Base-by-base conservation (phyloP, 345 rosid genomes). In the Hevea brasiliensis region DNA sequence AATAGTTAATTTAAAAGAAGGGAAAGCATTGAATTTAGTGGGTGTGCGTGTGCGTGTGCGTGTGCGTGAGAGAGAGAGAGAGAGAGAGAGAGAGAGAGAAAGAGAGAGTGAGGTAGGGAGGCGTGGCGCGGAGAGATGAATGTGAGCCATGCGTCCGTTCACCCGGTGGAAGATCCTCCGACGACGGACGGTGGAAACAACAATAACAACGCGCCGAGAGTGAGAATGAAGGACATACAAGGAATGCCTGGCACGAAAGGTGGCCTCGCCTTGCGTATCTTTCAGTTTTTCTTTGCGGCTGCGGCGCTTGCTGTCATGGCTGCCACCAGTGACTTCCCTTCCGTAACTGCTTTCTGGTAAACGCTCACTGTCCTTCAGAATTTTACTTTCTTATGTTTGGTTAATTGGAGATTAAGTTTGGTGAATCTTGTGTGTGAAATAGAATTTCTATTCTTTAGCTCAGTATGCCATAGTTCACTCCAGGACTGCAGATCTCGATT, bases 101-200 rank as follows among this genome's bases (percentile, higher is more conserved):
- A 75, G 73, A 76, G 75, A 76, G 37, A 32, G 37, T 2, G 37
- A 32, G 37, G 37, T 2, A 32, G 37, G 37, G 37, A 32, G 37
- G 37, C 37, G 2, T 32, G 37, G 37, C 37, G 37, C 37, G 37
- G 37, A 32, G 90, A 82, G 84, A 95, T 95, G 98, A 92, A 71
- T 77, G 90, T 85, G 88, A 90, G 98, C 86, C 93, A 89, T 81
- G 92, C 96, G 24, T 82, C 92, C 72, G 82, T 81, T 82, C 92
- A 90, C 79, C 96, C 91, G 2, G 89, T 81, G 79, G 92, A 90
- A 75, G 92, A 88, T 81, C 90, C 85, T 51, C 83, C 89, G 0
- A 73, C 86, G 21, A 83, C 88, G 0, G 81, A 80, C 20, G 89
- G 75, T 1, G 92, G 82, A 29, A 81, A 63, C 47, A 79, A 88